Evolutionary conservation across 192 early-diverging fungal genomes (phyloP), one percentile per base, ranked within the genome.

Genomic region (Dimargaris cristalligena): DNA sequence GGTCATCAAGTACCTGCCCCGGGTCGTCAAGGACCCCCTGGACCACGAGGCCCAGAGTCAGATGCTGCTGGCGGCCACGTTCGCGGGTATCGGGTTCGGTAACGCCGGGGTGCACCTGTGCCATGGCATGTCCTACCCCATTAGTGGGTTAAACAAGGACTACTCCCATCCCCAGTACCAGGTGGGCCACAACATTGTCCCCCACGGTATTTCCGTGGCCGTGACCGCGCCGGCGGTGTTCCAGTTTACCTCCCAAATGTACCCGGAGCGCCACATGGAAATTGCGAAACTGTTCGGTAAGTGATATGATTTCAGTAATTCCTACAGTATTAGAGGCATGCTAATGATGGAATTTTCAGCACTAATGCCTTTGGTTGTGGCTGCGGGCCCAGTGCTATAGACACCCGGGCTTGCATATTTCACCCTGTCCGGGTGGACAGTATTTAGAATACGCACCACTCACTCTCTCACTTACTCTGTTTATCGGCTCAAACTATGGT

Each of bases 161-260:
- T 93, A 93, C 74, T 69, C 74, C 67, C 91, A 93, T 54, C 80
- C 80, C 22, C 84, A 87, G 26, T 93, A 93, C 67, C 65, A 77
- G 41, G 71, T 81, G 4, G 84, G 82, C 65, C 84, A 88, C 65
- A 72, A 76, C 54, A 81, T 89, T 55, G 81, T 89, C 38, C 75
- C 81, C 64, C 66, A 78, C 72, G 85, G 87, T 35, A 87, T 93
- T 60, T 89, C 86, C 52, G 91, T 93, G 11, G 91, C 91, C 11
- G 74, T 93, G 34, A 87, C 88, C n/a, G 78, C 83, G n/a, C 91
- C 91, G 23, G 83, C 91, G 3, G 91, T 93, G 20, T 90, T 90
- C 72, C 75, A 85, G 57, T 93, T 82, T 64, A 93, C 91, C 9
- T 78, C 81, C 26, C 71, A 77, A 29, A 79, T 84, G 45, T 81